These are phyloP conservation scores for Cercospora brassicicola DNA, from an alignment of 2,329 filamentous ascomycete species.

Conservation along the genomic window DNA sequence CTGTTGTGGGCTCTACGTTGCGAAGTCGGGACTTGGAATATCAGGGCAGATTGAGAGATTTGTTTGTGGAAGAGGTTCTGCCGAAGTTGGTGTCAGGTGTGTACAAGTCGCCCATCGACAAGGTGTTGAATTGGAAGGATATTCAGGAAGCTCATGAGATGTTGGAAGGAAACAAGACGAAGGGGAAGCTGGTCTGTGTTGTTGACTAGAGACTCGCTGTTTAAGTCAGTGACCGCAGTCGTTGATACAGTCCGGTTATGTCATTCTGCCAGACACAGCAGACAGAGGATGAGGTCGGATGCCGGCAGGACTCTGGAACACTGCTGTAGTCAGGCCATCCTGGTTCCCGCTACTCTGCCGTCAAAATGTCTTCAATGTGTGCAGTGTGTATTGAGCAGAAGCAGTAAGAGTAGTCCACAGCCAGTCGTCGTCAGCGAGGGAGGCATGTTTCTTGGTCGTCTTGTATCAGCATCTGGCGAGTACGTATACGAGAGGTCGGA, in stretches of 20 bases:
- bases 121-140: conserved; percentile 14
- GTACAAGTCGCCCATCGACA: conserved; percentile 15
- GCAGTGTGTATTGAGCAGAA: neutral
- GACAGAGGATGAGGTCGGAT: neutral
- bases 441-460: neutral
- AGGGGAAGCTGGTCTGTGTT: conserved; percentile 22
- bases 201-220: conserved; percentile 7
- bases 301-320: neutral
- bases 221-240: neutral
- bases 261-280: neutral
- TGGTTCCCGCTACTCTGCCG: neutral
- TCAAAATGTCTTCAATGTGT: neutral
- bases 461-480: neutral
- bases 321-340: neutral
- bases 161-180: conserved; percentile 22
- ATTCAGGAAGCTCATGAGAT: conserved; percentile 20
- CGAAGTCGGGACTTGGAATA: conserved; percentile 18
- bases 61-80: conserved; percentile 19
- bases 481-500: neutral
- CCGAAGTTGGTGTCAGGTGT: conserved; percentile 19
- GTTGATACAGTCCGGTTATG: neutral
- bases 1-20: conserved; percentile 18
- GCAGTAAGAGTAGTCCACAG: neutral
- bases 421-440: neutral
- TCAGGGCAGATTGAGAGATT: conserved; percentile 21